Evolutionary conservation across 805 yeast genomes (phyloP).

Genomic region (Komagataella populi): DNA sequence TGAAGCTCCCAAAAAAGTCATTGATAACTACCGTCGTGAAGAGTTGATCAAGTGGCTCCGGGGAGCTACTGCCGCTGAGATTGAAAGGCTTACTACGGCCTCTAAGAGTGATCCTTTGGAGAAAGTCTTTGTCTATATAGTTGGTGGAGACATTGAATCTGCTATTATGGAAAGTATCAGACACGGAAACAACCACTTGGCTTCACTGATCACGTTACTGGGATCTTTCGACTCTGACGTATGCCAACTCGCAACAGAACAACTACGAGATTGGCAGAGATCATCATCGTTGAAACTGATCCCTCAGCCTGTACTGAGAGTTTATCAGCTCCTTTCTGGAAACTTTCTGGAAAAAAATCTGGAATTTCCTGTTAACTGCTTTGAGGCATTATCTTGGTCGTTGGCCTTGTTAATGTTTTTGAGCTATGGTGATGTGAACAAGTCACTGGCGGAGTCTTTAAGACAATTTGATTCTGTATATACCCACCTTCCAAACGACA

Average conservation of each 20-base stretch:
- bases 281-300: conserved; percentile 26
- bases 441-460: conserved; percentile 17
- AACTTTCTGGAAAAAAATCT: conserved; percentile 16
- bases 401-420: conserved; percentile 42
- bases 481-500: conserved; percentile 5
- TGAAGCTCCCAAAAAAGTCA: not conserved
- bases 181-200: conserved; percentile 55
- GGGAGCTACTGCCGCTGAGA: conserved; percentile 22
- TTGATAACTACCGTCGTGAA: conserved; percentile 22
- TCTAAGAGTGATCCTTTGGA: conserved; percentile 29
- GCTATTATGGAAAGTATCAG: conserved; percentile 53
- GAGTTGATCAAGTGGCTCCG: conserved; percentile 46
- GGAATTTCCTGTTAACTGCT: conserved; percentile 16
- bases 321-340: conserved; percentile 56
- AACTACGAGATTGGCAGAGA: conserved; percentile 53
- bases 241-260: conserved; percentile 38
- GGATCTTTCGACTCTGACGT: conserved; percentile 60
- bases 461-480: conserved; percentile 5
- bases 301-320: conserved; percentile 39
- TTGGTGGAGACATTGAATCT: conserved; percentile 39
- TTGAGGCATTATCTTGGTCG: conserved; percentile 50
- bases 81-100: conserved; percentile 15
- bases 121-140: conserved; percentile 31
- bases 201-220: conserved; percentile 52
- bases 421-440: conserved; percentile 45